Conservation (phyloP, 345 rosid species). For the Gossypium sturtianum region DNA sequence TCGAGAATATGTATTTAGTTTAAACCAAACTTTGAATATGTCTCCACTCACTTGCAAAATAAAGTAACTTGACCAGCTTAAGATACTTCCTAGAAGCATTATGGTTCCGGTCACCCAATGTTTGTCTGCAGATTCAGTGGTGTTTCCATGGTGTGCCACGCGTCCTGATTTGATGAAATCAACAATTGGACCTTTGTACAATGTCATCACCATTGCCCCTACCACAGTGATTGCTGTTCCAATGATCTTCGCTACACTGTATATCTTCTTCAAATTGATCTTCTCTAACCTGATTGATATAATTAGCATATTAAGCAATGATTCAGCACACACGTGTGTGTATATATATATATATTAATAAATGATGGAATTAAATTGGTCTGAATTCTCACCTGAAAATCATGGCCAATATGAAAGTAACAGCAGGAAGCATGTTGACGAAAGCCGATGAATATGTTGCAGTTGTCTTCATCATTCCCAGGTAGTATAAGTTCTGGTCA, state of each 20-base stretch:
- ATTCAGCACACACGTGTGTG: background rate
- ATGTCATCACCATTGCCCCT: conserved; percentile 97
- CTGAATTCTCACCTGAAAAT: conserved; percentile 53
- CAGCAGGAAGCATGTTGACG: conserved; percentile 72
- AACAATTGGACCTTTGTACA: conserved; percentile 80
- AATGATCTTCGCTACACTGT: conserved; percentile 61
- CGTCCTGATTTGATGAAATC: conserved; percentile 39
- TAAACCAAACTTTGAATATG: background rate
- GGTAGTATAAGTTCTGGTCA: conserved; percentile 75
- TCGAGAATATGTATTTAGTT: background rate
- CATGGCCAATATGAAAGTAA: conserved; percentile 80
- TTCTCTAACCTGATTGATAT: conserved; percentile 54
- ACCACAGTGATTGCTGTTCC: conserved; percentile 69
- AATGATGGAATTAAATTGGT: no score
- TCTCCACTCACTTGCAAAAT: conserved; percentile 51
- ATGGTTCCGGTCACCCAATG: conserved; percentile 71
- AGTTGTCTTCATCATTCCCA: conserved; percentile 80
- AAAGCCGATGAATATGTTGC: conserved; percentile 78
- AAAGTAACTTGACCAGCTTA: conserved; percentile 81
- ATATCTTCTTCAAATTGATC: conserved; percentile 53
- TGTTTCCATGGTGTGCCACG: conserved; percentile 22
- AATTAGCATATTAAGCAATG: background rate
- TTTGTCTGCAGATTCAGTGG: conserved; percentile 32
- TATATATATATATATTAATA: no score
- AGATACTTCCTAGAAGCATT: conserved; percentile 53